Conservation (phyloP, 2,329 filamentous ascomycete species). For the Talaromyces atroroseus region DNA sequence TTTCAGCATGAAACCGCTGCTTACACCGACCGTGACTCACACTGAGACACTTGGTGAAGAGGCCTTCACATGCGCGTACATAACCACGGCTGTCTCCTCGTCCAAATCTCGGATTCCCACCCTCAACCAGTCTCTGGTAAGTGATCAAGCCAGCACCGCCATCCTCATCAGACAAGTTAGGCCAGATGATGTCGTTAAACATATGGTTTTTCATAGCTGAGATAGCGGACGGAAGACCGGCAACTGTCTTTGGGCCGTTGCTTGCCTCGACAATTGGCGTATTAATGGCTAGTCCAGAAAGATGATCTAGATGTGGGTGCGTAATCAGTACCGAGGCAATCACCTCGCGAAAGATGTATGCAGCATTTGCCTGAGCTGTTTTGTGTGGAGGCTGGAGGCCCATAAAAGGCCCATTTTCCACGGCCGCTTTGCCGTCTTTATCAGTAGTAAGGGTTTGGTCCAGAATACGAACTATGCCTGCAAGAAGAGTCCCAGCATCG, state of each 20-base stretch:
- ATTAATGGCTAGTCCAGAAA: conserved; percentile 87
- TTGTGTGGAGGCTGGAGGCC: conserved; percentile 66
- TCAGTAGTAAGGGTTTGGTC: conserved; percentile 37
- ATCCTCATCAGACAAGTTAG: conserved; percentile 93
- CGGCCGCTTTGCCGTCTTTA: conserved; percentile 22
- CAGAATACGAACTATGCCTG: conserved; percentile 75
- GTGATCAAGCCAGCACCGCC: conserved; percentile 88
- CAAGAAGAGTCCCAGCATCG: conserved; percentile 85
- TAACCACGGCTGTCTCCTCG: conserved; percentile 77
- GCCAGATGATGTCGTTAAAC: conserved; percentile 98
- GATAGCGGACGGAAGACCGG: conserved; percentile 83
- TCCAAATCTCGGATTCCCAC: conserved; percentile 77
- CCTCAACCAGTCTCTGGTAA: conserved; percentile 81
- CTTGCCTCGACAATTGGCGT: conserved; percentile 78
- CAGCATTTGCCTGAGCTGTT: conserved; percentile 69
- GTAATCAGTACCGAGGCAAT: conserved; percentile 89
- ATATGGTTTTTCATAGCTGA: conserved; percentile 87
- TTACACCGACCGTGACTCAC: conserved; percentile 89
- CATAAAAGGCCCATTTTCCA: conserved; percentile 66
- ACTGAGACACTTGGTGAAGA: conserved; percentile 81
- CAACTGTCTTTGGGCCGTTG: conserved; percentile 73
- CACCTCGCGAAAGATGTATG: conserved; percentile 70
- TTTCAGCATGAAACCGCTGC: conserved; percentile 53
- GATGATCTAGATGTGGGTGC: conserved; percentile 94
- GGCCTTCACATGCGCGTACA: conserved; percentile 77